Percentiles rank a stretch among this genome's conserved stretches.
Conservation (phyloP, 2,329 filamentous ascomycete species). For the Monilinia polystroma region DNA sequence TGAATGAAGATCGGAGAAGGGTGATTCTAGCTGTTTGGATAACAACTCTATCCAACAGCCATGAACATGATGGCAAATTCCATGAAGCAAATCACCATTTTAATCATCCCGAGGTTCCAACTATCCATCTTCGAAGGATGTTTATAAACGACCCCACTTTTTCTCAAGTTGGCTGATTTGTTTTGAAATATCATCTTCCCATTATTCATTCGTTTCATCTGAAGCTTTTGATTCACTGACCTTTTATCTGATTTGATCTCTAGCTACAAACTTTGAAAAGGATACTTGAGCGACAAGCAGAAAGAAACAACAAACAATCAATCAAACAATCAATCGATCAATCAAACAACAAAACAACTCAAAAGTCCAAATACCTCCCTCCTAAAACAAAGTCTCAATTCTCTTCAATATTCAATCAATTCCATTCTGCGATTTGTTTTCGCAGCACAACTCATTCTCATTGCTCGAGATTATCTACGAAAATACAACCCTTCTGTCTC, state of each 20-base stretch:
- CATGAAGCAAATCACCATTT: neutral
- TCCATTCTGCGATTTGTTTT: neutral
- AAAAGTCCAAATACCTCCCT: neutral
- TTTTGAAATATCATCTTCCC: slow-evolving; percentile 2
- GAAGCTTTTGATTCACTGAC: neutral
- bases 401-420: neutral
- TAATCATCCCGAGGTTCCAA: neutral
- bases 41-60: neutral
- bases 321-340: neutral
- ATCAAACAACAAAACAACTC: neutral
- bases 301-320: neutral
- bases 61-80: neutral
- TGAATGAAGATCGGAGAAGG: neutral
- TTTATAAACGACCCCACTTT: neutral
- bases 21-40: neutral
- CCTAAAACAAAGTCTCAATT: neutral
- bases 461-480: neutral
- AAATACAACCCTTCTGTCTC: neutral
- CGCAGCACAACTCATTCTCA: neutral
- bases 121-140: neutral
- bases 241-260: neutral
- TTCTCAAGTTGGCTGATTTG: neutral
- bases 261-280: slow-evolving; percentile 3
- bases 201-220: neutral
- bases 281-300: neutral